Evolutionary conservation across 495 filamentous ascomycete species (phyloP), one percentile per base, ranked within the genome.

Genomic region (Ramalina intermedia): DNA sequence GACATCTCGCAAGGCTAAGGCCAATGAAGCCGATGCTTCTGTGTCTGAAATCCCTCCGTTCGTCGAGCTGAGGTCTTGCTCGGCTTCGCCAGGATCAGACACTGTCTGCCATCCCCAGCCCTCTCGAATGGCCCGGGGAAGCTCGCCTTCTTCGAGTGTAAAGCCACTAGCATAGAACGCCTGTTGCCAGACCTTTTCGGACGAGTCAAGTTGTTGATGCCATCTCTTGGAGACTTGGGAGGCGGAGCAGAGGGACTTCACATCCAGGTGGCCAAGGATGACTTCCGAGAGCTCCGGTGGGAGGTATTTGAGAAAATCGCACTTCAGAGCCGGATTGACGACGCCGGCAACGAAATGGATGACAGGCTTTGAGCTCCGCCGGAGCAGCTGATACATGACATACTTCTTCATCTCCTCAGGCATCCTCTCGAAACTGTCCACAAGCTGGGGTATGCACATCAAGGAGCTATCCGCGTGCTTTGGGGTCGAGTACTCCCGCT

Each of bases 61-160:
- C 58, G 69, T 50, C 55, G 66, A 43, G 55, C 81, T 83, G 16
- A 96, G 67, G 63, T 98, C 89, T 49, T 77, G 73, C 60, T 98
- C 91, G 46, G 69, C 85, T 41, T 81, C 83, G 53, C 87, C 76
- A 7, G 71, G 61, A 6, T 80, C 85, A 46, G 78, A 76, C 2
- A 88, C 85, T 62, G 85, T 81, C 61, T 96, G 91, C 86, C 90
- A 99, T n/a, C 89, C 91, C 91, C 91, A 99, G n/a, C 91, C 91
- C 66, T 96, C 84, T 26, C 70, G 75, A 46, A 96, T 84, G 13
- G 91, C 89, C 51, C 80, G 77, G 46, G 90, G 78, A 16, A 99
- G 68, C 59, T 99, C 91, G 12, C 86, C 85, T 2, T 82, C 75
- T 14, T 86, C 82, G 14, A 96, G 68, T 12, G 65, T 60, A 63